Evolutionary conservation across 805 yeast species (phyloP).

Genomic region (Torulaspora franciscae): DNA sequence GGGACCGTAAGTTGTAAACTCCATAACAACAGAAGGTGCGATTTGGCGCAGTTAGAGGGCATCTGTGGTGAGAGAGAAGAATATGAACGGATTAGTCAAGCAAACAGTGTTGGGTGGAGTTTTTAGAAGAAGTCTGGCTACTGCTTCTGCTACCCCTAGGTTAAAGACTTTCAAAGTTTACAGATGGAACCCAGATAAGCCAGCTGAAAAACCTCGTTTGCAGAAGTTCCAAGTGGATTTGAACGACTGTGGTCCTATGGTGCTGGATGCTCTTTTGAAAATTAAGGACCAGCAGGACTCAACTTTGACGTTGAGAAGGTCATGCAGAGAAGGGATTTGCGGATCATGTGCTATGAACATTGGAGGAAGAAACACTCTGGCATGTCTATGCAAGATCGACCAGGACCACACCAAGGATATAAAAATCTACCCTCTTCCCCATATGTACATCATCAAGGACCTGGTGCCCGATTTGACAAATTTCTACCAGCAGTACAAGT

Average conservation of each 20-base stretch:
- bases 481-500: conserved; percentile 97
- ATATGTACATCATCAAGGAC: conserved; percentile 96
- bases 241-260: conserved; percentile 95
- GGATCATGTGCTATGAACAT: conserved; percentile 99
- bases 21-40: not conserved
- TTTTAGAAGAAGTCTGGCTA: conserved; percentile 26
- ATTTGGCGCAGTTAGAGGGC: not conserved
- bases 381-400: conserved; percentile 93
- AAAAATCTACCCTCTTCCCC: conserved; percentile 95
- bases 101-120: conserved; percentile 10
- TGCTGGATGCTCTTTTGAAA: conserved; percentile 87
- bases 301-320: conserved; percentile 92
- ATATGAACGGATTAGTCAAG: conserved; percentile 5
- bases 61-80: not conserved
- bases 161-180: conserved; percentile 85
- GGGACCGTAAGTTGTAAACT: not conserved
- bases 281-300: conserved; percentile 96
- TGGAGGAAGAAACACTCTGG: conserved; percentile 94
- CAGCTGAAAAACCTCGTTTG: conserved; percentile 84
- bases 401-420: conserved; percentile 65
- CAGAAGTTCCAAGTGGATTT: conserved; percentile 80
- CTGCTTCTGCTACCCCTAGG: conserved; percentile 50
- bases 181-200: conserved; percentile 98
- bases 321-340: conserved; percentile 99
- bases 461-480: conserved; percentile 96